Percentiles rank a stretch among this genome's conserved stretches.
These are phyloP conservation scores for Protomyces gravidus DNA, from an alignment of 1,139 yeast species.

Conservation along the genomic window DNA sequence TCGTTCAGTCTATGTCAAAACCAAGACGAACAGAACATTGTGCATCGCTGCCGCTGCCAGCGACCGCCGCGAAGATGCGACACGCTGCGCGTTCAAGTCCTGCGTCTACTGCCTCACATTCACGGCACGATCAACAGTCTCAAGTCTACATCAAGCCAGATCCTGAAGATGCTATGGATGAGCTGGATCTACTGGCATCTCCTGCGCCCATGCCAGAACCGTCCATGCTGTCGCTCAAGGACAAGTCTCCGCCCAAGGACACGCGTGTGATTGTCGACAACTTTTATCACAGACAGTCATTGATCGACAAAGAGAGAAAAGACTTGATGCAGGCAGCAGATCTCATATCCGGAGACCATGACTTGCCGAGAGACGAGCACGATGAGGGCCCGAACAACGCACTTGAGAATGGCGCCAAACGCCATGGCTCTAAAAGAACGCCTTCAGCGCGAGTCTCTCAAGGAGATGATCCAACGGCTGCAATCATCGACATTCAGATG, in stretches of 20 bases:
- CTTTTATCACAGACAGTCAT: no score
- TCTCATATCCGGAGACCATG: not conserved
- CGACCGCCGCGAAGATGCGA: not conserved
- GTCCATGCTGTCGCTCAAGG: not conserved
- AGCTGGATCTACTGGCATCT: not conserved
- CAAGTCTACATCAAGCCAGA: not conserved
- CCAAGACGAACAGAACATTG: not conserved
- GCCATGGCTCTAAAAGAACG: no score
- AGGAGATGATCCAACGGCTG: not conserved
- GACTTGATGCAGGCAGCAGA: not conserved
- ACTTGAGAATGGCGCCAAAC: no score
- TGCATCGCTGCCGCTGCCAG: not conserved
- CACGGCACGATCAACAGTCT: not conserved
- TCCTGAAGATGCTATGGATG: not conserved
- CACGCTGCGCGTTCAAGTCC: not conserved
- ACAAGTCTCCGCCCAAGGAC: no score
- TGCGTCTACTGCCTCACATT: not conserved
- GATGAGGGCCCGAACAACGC: not conserved
- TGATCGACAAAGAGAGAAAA: not conserved
- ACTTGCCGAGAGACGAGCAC: not conserved
- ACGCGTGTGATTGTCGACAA: no score
- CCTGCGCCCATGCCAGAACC: not conserved
- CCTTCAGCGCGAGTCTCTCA: not conserved
- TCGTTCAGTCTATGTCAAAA: not conserved
- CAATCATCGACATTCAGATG: not conserved